These are phyloP conservation scores for Dispira simplex DNA, from an alignment of 192 early-diverging fungal species.

Conservation along the genomic window DNA sequence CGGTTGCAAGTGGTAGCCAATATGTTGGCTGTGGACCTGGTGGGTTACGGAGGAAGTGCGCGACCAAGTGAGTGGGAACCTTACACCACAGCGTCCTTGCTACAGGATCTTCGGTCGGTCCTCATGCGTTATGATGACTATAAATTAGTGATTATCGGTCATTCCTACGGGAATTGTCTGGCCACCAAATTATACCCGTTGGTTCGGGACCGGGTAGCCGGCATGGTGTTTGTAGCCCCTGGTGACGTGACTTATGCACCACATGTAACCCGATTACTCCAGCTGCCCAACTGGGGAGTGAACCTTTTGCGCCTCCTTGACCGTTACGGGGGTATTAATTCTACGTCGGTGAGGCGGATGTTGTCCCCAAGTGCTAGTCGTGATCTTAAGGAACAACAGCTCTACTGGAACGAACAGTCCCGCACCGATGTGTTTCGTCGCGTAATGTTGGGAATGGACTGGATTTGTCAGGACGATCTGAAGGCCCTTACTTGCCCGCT, in stretches of 20 bases:
- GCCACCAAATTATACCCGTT: neutral
- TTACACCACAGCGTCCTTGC: neutral
- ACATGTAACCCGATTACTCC: constrained; percentile 5
- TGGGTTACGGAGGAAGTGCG: constrained; percentile 9
- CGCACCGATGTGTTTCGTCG: constrained; percentile 6
- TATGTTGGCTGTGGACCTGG: constrained; percentile 5
- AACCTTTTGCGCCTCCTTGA: neutral
- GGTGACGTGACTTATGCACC: constrained; percentile 8
- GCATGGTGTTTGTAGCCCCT: constrained; percentile 6
- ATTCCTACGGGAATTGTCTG: constrained; percentile 10
- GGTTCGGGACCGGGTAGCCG: neutral
- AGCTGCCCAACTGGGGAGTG: neutral
- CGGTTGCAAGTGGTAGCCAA: neutral
- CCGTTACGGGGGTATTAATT: constrained; percentile 7
- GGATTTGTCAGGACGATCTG: neutral
- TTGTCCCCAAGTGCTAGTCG: neutral
- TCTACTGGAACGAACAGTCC: constrained; percentile 6
- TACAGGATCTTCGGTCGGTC: neutral
- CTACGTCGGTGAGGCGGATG: constrained; percentile 9
- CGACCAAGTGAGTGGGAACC: neutral
- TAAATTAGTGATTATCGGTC: neutral
- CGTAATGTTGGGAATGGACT: constrained; percentile 5
- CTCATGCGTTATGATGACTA: neutral
- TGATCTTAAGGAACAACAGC: neutral
- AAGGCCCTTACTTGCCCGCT: constrained; percentile 1